Base-by-base conservation (phyloP, 129 eudicot species). In the Pulicaria dysenterica region DNA sequence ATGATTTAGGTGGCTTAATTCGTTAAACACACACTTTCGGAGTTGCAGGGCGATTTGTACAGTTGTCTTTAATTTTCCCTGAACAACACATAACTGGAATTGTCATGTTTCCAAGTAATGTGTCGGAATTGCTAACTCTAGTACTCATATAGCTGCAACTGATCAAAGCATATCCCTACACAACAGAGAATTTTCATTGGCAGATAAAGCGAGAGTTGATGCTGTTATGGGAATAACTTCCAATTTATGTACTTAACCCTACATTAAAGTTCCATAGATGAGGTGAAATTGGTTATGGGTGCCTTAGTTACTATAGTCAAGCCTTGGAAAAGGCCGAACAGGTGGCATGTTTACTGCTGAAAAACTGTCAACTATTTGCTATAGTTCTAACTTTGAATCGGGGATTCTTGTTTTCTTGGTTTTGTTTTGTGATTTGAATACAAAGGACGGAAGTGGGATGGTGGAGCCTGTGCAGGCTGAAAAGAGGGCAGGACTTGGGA, bases 401-500 rank as follows among this genome's bases (percentile, higher is more conserved):
- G 74, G 73, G n/a, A 45, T 75, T 78, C 61, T 68, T 67, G 60
- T 53, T 71, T 72, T 11, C n/a, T 71, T 78, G 76, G 69, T 81
- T 46, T 71, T 15, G 19, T 51, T 41, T 73, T 43, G 63, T 67
- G 73, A 13, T 65, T 73, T 19, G 14, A 63, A 74, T 54, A 48
- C 80, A 94, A 94, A 79, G 80, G 96, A 94, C 49, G 97, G 99
- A 37, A 94, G 96, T 58, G 99, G 99, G 14, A 86, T 94, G 93
- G 94, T 94, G 60, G 99, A 94, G 84, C 99, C 99, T 1, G 99
- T 94, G 63, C 97, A 86, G 74, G 96, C 74, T 3, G 99, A 88
- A 66, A 82, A 81, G 64, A 82, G 99, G 73, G 97, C 97, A 0
- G 99, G 99, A 34, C 84, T 94, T 4, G 99, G 99, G 53, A 86